Base-by-base conservation (phyloP, 805 yeast genomes). In the Yamadazyma endophytica region DNA sequence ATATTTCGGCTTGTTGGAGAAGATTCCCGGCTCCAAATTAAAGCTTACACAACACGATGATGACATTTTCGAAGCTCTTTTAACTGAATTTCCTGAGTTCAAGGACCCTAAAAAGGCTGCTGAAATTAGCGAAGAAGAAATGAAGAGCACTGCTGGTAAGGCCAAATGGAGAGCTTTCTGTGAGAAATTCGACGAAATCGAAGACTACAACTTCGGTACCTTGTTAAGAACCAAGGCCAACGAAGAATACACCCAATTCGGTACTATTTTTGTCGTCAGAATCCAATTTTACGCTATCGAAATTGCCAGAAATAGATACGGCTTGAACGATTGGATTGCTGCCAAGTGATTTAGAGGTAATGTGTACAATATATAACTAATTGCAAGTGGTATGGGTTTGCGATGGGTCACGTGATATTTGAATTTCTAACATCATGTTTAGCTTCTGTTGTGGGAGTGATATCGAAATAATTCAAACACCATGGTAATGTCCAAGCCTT, bases 131-230 rank as follows among this genome's bases (percentile, higher is more conserved):
- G 99, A 92, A 62, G 82, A 77, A 19, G 86, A 77, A 30, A 77
- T 92, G 82, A 92, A 92, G 63, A 74, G 81, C 28, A 69, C 75
- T 21, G 65, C 54, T 17, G 95, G 94, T 39, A 92, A 92, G 62
- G 82, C 74, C 39, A 79, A 76, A 66, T 92, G 99, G 99, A 84
- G 97, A 73, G 65, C 61, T 15, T 92, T 79, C 56, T 77, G 90
- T 63, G 84, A 80, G 51, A 67, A 75, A 40, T 92, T 87, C 64
- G 95, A 92, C 54, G 74, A 79, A 33, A 73, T 92, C 36, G 92
- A 83, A 40, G 97, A 92, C 61, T 92, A 74, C 66, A 92, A 92
- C 64, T 92, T 92, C 56, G 99, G 99, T 42, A 89, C 97, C 12
- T 68, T 92, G 46, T 67, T 92, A 49, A 81, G 99, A 69, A 63